A percentile compares a stretch with the other conserved stretches of the same genome.
These are phyloP conservation scores for Pichia paraexigua DNA, from an alignment of 805 yeast genomes.

Conservation along the genomic window DNA sequence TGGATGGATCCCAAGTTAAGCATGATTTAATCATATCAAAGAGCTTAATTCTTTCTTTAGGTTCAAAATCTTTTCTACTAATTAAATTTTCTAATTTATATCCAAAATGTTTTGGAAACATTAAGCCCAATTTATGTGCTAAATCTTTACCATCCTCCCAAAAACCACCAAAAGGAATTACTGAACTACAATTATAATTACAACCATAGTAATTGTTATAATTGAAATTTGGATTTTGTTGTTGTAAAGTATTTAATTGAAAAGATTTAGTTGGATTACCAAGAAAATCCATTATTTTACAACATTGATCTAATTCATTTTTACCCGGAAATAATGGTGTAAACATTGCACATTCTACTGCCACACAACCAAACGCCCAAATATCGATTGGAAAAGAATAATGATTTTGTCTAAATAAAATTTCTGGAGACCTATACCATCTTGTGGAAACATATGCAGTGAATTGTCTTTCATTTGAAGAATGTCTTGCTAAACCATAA, in stretches of 20 bases:
- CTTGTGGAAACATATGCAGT: constrained; percentile 78
- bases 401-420: constrained; percentile 51
- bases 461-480: constrained; percentile 44
- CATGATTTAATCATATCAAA: constrained; percentile 40
- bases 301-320: constrained; percentile 70
- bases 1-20: constrained; percentile 71
- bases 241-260: neutral
- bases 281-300: constrained; percentile 54
- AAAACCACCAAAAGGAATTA: constrained; percentile 52
- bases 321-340: constrained; percentile 80
- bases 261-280: constrained; percentile 56
- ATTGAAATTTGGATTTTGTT: neutral
- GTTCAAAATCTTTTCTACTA: constrained; percentile 35
- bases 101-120: constrained; percentile 45
- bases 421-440: constrained; percentile 84
- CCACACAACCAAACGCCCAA: constrained; percentile 83
- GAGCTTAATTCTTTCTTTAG: constrained; percentile 30
- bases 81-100: constrained; percentile 37
- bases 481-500: constrained; percentile 67
- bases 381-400: constrained; percentile 69
- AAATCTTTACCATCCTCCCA: constrained; percentile 60
- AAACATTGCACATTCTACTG: constrained; percentile 63
- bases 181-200: neutral
- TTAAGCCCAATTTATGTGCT: constrained; percentile 46
- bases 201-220: neutral